These are phyloP conservation scores for Cephaloascus fragrans DNA, from an alignment of 805 yeast species.

Conservation along the genomic window DNA sequence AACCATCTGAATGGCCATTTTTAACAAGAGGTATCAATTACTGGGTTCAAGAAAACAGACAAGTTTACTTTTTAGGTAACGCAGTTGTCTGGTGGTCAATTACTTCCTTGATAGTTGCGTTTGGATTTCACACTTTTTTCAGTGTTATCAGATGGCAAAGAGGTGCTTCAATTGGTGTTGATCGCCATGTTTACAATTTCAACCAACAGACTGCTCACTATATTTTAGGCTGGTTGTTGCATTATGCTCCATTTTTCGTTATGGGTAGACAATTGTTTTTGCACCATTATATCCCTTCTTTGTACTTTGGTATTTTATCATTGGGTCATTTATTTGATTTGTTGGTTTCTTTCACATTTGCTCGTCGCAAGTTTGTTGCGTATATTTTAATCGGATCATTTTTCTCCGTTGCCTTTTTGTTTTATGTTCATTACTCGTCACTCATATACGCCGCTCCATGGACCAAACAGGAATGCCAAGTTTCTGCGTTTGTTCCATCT, in stretches of 20 bases:
- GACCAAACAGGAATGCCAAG: conserved; percentile 60
- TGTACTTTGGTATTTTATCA: conserved; percentile 76
- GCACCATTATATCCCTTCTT: conserved; percentile 90
- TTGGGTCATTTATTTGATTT: conserved; percentile 61
- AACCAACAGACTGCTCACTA: conserved; percentile 55
- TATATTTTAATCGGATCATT: conserved; percentile 37
- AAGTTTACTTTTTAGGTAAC: conserved; percentile 68
- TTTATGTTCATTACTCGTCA: conserved; percentile 59
- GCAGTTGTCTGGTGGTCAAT: conserved; percentile 75
- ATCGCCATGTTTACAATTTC: conserved; percentile 51
- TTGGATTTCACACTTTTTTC: conserved; percentile 36
- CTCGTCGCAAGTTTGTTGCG: conserved; percentile 30
- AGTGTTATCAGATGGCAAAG: conserved; percentile 55
- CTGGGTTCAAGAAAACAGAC: conserved; percentile 55
- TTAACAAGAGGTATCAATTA: conserved; percentile 72
- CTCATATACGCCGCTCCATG: conserved; percentile 72
- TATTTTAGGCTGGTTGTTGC: conserved; percentile 61
- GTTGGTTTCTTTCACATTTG: conserved; percentile 28
- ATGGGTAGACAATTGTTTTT: conserved; percentile 92
- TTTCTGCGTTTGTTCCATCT: conserved; percentile 43
- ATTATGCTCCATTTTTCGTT: conserved; percentile 65
- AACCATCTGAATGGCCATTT: conserved; percentile 69
- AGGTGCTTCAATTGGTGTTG: conserved; percentile 29
- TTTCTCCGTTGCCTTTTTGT: conserved; percentile 36
- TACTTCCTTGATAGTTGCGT: conserved; percentile 40